Evolutionary conservation across 306 rosid species (phyloP).

Genomic region (Argentina anserina): DNA sequence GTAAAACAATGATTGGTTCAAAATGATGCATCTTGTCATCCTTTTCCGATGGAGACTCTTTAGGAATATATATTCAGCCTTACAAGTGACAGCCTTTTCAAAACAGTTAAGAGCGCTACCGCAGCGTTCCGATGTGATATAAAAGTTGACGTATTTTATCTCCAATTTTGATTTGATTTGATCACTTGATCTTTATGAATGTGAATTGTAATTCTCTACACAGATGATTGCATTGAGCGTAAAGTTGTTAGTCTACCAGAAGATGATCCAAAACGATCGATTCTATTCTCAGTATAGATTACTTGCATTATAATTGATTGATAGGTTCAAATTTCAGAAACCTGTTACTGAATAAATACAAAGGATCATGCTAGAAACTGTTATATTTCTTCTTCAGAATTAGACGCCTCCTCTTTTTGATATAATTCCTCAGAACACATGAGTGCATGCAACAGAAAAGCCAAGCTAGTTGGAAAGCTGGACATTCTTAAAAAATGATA

Average conservation of each 20-base stretch:
- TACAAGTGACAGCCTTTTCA: neutral
- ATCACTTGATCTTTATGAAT: too few relatives aligned
- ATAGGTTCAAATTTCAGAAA: neutral
- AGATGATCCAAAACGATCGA: neutral
- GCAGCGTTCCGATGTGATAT: neutral
- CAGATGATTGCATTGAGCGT: neutral
- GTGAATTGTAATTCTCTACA: neutral
- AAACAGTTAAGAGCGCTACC: neutral
- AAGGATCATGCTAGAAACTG: neutral
- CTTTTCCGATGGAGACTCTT: slow-evolving; percentile 1
- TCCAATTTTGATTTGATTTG: neutral
- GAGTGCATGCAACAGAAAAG: neutral
- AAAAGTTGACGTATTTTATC: neutral
- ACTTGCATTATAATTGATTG: neutral
- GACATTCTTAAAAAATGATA: too few relatives aligned
- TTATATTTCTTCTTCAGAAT: neutral
- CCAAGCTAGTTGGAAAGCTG: neutral
- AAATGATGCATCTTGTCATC: slow-evolving; percentile 2
- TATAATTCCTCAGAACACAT: neutral
- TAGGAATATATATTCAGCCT: neutral
- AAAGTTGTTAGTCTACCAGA: neutral
- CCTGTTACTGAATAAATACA: neutral
- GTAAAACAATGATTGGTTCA: slow-evolving; percentile 14
- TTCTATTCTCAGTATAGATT: neutral
- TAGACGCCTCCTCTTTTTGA: neutral